phyloP scores from a whole-genome alignment of 208 protist species.

The Crithidia fasciculata region DNA sequence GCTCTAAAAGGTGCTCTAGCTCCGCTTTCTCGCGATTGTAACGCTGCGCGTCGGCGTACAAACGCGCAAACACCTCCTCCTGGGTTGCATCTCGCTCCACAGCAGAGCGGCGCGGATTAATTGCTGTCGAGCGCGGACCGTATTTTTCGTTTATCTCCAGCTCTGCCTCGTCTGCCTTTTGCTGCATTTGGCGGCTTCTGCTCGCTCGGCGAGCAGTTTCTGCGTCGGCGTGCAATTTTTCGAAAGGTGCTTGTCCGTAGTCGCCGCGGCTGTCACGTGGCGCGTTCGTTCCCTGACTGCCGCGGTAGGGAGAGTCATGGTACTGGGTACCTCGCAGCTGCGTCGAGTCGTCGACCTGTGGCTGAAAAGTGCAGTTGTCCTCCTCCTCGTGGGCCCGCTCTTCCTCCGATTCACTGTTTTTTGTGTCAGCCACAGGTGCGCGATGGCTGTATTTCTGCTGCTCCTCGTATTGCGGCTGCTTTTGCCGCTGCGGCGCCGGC shows the following conservation, averaged over 20 bases:
- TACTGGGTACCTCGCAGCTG: neutral
- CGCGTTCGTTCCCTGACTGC: conserved; percentile 5
- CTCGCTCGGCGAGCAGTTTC: conserved; percentile 1
- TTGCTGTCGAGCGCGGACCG: neutral
- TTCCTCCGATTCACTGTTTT: too few relatives aligned
- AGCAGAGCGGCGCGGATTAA: conserved; percentile 8
- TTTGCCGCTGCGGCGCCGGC: neutral
- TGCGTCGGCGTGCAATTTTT: conserved; percentile 30
- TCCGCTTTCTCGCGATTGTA: conserved; percentile 44
- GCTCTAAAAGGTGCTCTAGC: conserved; percentile 35
- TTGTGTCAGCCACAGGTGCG: neutral
- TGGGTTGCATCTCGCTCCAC: neutral
- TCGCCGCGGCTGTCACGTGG: conserved; percentile 14
- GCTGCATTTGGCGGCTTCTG: conserved; percentile 7
- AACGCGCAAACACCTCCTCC: conserved; percentile 49
- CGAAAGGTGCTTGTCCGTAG: conserved; percentile 11
- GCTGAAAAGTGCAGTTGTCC: conserved; percentile 55
- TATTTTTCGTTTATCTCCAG: conserved; percentile 11
- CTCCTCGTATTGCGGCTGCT: neutral
- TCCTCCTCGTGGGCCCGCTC: conserved; percentile 22
- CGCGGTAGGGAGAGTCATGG: neutral
- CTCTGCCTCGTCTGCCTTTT: conserved; percentile 1
- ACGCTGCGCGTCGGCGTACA: conserved; percentile 68
- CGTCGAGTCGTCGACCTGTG: conserved; percentile 27
- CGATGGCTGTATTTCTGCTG: neutral